phyloP scores from a whole-genome alignment of 345 rosid genomes.

The Nasturtium officinale region DNA sequence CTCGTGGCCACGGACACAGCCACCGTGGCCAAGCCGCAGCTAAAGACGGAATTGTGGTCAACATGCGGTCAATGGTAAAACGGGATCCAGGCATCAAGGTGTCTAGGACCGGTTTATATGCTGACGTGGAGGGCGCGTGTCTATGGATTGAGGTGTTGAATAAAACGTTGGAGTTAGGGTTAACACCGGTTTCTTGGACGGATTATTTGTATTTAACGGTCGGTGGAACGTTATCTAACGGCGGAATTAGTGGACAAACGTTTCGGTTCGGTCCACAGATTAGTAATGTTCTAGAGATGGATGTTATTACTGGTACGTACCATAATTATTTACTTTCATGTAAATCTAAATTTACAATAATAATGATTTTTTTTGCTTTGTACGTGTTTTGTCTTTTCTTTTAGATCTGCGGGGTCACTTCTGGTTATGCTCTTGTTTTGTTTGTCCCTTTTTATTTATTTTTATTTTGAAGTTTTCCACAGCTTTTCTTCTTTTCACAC shows the following conservation, averaged over 20 bases:
- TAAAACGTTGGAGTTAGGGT: constrained; percentile 59
- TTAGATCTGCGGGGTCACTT: constrained; percentile 28
- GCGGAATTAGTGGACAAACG: constrained; percentile 87
- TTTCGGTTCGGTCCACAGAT: constrained; percentile 92
- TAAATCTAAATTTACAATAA: not conserved
- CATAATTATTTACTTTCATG: not conserved
- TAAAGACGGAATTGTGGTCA: constrained; percentile 66
- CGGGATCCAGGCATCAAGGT: constrained; percentile 32
- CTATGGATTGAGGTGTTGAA: constrained; percentile 83
- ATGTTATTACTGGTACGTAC: constrained; percentile 82
- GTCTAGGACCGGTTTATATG: constrained; percentile 46
- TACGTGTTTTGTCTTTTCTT: constrained; percentile 26
- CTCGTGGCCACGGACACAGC: constrained; percentile 81
- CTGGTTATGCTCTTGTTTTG: constrained; percentile 35
- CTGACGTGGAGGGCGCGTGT: constrained; percentile 69
- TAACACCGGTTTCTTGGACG: constrained; percentile 88
- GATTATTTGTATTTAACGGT: constrained; percentile 84
- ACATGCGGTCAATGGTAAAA: constrained; percentile 59
- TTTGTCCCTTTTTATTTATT: not conserved
- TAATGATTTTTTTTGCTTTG: constrained; percentile 3
- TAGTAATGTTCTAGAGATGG: constrained; percentile 80
- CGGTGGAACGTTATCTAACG: constrained; percentile 94
- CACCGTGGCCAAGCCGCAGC: constrained; percentile 80
- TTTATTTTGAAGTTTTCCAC: constrained; percentile 22
- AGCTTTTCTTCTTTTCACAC: constrained; percentile 35